phyloP scores from a whole-genome alignment of 139 green algal genomes.

The Diplosphaera chodatii region DNA sequence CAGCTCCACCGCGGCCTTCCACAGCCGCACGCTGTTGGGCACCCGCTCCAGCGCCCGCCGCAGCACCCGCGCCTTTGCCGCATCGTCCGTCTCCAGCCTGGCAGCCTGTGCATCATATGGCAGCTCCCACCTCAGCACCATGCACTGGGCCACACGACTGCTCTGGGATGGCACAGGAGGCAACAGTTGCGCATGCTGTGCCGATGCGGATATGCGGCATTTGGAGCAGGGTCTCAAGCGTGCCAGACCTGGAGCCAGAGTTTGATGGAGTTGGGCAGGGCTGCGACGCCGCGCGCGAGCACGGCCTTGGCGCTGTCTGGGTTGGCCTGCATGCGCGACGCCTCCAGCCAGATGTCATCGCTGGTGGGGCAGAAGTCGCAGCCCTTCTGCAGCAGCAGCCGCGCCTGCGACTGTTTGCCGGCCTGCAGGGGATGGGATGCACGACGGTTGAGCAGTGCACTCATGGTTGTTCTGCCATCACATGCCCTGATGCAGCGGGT shows the following conservation, averaged over 20 bases:
- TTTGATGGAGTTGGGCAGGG: constrained; percentile 72
- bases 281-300: constrained; percentile 80
- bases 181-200: too few species aligned
- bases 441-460: too few species aligned
- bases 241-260: constrained; percentile 91
- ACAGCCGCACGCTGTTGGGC: constrained; percentile 83
- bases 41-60: constrained; percentile 86
- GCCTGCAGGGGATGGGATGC: too few species aligned
- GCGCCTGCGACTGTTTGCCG: constrained; percentile 51
- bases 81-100: constrained; percentile 66
- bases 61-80: constrained; percentile 81
- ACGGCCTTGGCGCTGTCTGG: constrained; percentile 75
- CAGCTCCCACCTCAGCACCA: too few species aligned
- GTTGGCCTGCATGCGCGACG: constrained; percentile 69
- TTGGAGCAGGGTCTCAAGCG: too few species aligned
- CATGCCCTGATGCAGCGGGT: too few species aligned
- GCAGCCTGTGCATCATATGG: constrained; percentile 48
- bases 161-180: too few species aligned
- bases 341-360: constrained; percentile 98
- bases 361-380: constrained; percentile 88
- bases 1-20: constrained; percentile 95
- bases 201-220: too few species aligned
- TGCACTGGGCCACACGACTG: too few species aligned
- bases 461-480: too few species aligned
- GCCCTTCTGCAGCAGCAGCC: constrained; percentile 64